Conservation (phyloP, 2,329 filamentous ascomycete genomes). For the Chrysoporthe austroafricana region DNA sequence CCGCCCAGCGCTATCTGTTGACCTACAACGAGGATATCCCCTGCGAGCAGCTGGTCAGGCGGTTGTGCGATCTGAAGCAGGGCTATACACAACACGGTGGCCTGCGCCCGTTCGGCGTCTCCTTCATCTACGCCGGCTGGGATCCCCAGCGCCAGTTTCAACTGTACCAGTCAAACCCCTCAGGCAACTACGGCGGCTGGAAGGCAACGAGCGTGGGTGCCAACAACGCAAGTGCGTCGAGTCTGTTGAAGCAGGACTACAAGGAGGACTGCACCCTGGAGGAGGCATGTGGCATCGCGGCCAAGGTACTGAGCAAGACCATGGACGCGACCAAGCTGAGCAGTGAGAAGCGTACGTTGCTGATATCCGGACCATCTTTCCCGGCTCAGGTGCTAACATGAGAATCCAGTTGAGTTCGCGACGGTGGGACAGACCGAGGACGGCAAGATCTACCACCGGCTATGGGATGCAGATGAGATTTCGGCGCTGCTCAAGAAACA, state of each 20-base stretch:
- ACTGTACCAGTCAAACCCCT: constrained; percentile 98
- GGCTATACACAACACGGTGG: constrained; percentile 99
- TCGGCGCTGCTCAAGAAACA: constrained; percentile 93
- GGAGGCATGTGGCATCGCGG: constrained; percentile 95
- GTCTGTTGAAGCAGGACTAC: constrained; percentile 97
- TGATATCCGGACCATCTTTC: not conserved
- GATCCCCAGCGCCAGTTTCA: constrained; percentile 96
- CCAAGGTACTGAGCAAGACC: constrained; percentile 99
- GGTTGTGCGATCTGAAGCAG: constrained; percentile 97
- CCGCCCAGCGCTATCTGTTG: constrained; percentile 94
- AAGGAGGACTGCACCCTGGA: constrained; percentile 97
- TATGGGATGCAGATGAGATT: constrained; percentile 97
- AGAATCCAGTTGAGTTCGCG: constrained; percentile 83
- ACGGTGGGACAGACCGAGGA: constrained; percentile 95
- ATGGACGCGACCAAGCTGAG: constrained; percentile 99
- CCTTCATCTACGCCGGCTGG: constrained; percentile 99
- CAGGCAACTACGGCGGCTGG: constrained; percentile 98
- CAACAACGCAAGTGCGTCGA: constrained; percentile 97
- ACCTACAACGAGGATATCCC: constrained; percentile 99
- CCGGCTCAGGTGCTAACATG: constrained; percentile 30
- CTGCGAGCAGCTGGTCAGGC: constrained; percentile 96
- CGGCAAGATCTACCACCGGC: constrained; percentile 96
- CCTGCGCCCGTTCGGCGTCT: constrained; percentile 96
- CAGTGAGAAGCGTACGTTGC: constrained; percentile 91
- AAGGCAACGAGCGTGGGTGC: constrained; percentile 97